Evolutionary conservation across 768 basidiomycete genomes (phyloP), one percentile per base, ranked within the genome.

Genomic region (Tricholoma hemisulphureum): DNA sequence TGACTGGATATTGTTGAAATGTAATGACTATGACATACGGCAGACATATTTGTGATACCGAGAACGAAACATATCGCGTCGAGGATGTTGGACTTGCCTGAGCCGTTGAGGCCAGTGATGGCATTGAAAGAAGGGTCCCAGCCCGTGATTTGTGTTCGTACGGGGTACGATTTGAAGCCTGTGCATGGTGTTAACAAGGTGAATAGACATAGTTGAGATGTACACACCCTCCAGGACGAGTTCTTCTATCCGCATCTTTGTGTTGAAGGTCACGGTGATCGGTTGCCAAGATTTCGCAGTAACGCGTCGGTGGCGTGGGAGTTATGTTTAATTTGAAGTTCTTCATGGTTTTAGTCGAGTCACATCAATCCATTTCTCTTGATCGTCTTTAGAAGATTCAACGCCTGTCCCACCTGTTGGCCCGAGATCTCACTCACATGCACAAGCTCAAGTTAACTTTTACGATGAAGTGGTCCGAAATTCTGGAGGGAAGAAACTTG

Each of bases 111-210:
- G 46, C 95, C 95, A 4, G 94, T 97, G 74, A 99, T 98, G 4
- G 97, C 97, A 71, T 98, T 98, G 83, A 99, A 99, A 4, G 93
- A 96, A 6, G 92, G 75, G 69, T 98, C 96, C 94, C 97, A 99
- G 60, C 95, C 96, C 0, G 89, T 88, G 60, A 99, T 96, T 65
- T 91, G 91, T 0, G 97, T 98, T 51, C 96, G 84, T 26, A 95
- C 94, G 9, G 96, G 95, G 70, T 98, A 98, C 2, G 94, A 96
- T 71, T 99, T 98, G 82, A 98, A 99, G 48, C 96, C 95, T 93
- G 62, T 9, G 45, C 20, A 29, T 2, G 39, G 2, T 13, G 52
- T 53, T 3, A 39, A 53, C 31, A 58, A 16, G 34, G 48, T 13
- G 14, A 24, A 41, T 26, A 11, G 6, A 37, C 10, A 14, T 34